Base-by-base conservation (phyloP, 2,329 filamentous ascomycete genomes). In the Colletotrichum gloeosporioides region DNA sequence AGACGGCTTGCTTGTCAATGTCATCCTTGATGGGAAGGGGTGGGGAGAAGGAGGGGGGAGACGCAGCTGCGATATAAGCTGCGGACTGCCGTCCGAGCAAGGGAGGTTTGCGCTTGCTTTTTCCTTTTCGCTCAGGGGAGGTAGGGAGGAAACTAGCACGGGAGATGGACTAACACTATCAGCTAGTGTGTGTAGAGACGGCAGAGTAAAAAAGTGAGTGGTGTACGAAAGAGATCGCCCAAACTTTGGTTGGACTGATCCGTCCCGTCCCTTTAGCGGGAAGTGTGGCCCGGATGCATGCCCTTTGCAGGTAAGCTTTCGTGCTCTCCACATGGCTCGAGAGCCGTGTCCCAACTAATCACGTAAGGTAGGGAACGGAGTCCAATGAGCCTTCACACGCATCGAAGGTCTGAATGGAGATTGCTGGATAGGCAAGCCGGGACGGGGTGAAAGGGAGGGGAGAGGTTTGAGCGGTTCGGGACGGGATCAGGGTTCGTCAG, bases 31-130 rank as follows among this genome's bases (percentile, higher is more conserved):
- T 27, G 36, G 27, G 31, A 31, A 29, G 27, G 65, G 49, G 44
- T 15, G 29, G 13, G 65, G n/a, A 9, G 25, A 31, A 5, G 53
- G 7, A 16, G 6, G n/a, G 22, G 55, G 65, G 29, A n/a, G 29
- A 53, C 13, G 44, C 55, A 69, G 22, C 63, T 55, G 32, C 65
- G 32, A 73, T 76, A 69, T 76, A 76, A 53, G 13, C 64, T 63
- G 65, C 49, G n/a, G 59, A n/a, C 7, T 31, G 25, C 34, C 49
- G 49, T 65, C 59, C 57, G 25, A 49, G 65, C 59, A 44, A 13
- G 15, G 62, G 22, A 25, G 32, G 16, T 16, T 13, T 12, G 18
- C 27, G 27, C 34, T 62, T 59, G n/a, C 53, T 44, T 25, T 55
- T 49, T 27, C 29, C 49, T 16, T 32, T 22, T 18, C 22, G 29